Base-by-base conservation (phyloP, 2,329 filamentous ascomycete species). In the Acrocalymma vagum region DNA sequence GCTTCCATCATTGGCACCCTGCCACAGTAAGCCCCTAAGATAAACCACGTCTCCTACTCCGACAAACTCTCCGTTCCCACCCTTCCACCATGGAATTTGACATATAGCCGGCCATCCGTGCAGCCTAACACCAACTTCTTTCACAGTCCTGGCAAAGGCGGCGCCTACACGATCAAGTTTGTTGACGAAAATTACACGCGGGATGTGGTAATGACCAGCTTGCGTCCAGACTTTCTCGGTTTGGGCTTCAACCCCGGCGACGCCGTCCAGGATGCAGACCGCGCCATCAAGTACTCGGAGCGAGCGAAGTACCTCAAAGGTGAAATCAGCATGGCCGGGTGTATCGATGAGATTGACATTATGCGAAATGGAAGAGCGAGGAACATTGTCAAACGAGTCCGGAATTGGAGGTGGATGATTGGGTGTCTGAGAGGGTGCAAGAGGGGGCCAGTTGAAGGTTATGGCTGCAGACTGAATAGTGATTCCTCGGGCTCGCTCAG, bases 381-480 rank as follows among this genome's bases (percentile, higher is more conserved):
- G 70, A 7, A 53, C 40, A 6, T 43, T 43, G 5, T 63, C 57
- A 38, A 61, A 62, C 5, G 55, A 49, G 24, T 47, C 1, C 66
- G 72, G n/a, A 59, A 63, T 17, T 69, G 38, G 44, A 16, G 49
- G 38, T 69, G 29, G 17, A 13, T 46, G 39, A 57, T 9, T 31
- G 20, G 51, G 26, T 29, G 45, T 31, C 38, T 60, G 51, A 26
- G 51, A 28, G 29, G 74, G 65, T 6, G 84, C 50, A 28, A 74
- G 64, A 5, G 85, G 86, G 5, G 94, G 94, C 94, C 94, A 99
- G 50, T 87, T 80, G 68, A 97, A 96, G 2, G 91, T 96, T 53
- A 97, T 95, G 30, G 94, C 93, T 9, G 94, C 94, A 3, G 93
- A 97, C 67, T 97, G 94, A 47, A 99, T 97, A 4, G 94, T 99